Evolutionary conservation across 2,329 filamentous ascomycete species (phyloP), one percentile per base, ranked within the genome.

Genomic region (Esteya vermicola): DNA sequence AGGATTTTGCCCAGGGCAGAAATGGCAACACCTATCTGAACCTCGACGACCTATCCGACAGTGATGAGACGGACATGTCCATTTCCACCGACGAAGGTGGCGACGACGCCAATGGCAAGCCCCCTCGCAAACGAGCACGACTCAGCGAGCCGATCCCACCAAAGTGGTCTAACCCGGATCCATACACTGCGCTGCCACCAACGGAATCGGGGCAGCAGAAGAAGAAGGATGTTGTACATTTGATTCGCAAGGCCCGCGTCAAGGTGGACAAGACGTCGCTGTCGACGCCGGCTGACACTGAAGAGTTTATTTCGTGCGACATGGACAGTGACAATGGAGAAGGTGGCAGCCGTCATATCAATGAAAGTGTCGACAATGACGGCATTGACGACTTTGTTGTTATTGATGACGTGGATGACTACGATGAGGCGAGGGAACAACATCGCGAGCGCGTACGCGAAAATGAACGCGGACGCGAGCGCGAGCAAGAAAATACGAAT

Each of bases 131-230:
- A 27, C 48, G 46, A 3, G 37, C 43, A 1, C 46, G 47, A 9
- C 16, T 36, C 2, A 18, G 23, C 13, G 36, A 41, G 32, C 19
- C 12, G 23, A 22, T 23, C 10, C 14, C 56, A 6, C 85, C 86
- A 4, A 86, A 82, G 57, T 96, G 89, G 89, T 94, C 86, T 5
- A 96, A 96, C 50, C 88, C 89, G 4, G 89, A 96, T 55, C 86
- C 88, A 0, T 95, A 96, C 58, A 93, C 85, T 6, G 82, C 76
- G 3, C 65, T 94, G 9, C 89, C 89, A 9, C 86, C 85, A 7
- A 74, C 78, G 0, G 81, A 88, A 47, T 67, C 65, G 6, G 68
- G 73, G 30, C 70, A n/a, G n/a, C n/a, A 72, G 18, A 93, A 91
- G 60, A 85, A 81, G 58, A 79, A 77, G 49, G 86, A 95, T 48